These are phyloP conservation scores for Dentipellis sp. DNA, from an alignment of 768 basidiomycete species.

Conservation along the genomic window DNA sequence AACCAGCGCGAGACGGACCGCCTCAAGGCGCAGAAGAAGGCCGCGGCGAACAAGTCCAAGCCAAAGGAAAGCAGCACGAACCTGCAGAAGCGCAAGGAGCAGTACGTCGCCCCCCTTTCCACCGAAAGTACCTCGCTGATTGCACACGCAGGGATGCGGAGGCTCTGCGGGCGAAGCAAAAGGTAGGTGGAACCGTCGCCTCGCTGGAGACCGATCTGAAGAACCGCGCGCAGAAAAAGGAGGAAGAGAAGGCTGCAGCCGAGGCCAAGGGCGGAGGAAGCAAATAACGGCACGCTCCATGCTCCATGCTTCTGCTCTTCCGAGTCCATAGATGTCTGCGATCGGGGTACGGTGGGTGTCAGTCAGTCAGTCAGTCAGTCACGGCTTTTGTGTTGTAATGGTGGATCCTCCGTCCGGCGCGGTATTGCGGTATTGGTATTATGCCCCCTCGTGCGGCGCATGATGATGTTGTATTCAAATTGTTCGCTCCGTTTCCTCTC, in stretches of 20 bases:
- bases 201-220: slow-evolving; percentile 1
- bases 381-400: no score
- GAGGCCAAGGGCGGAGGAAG: slow-evolving; percentile 13
- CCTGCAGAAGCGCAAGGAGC: slow-evolving; percentile 66
- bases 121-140: neutral
- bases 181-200: slow-evolving; percentile 34
- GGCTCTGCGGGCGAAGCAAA: slow-evolving; percentile 68
- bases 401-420: no score
- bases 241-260: slow-evolving; percentile 19
- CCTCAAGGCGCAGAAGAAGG: slow-evolving; percentile 65
- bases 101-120: slow-evolving; percentile 35
- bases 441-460: no score
- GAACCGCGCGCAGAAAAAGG: slow-evolving; percentile 20
- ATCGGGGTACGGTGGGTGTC: no score
- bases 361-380: no score
- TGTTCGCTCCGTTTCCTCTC: no score
- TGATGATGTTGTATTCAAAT: no score
- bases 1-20: slow-evolving; percentile 78
- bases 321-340: no score
- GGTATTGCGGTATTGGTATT: no score
- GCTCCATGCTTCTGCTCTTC: no score
- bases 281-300: slow-evolving; percentile 16
- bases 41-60: slow-evolving; percentile 44
- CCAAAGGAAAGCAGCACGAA: slow-evolving; percentile 57
- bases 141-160: slow-evolving; percentile 58